Evolutionary conservation across 371 early-diverging fungal genomes (phyloP), one percentile per base, ranked within the genome.

Genomic region (Mortierella sp.): DNA sequence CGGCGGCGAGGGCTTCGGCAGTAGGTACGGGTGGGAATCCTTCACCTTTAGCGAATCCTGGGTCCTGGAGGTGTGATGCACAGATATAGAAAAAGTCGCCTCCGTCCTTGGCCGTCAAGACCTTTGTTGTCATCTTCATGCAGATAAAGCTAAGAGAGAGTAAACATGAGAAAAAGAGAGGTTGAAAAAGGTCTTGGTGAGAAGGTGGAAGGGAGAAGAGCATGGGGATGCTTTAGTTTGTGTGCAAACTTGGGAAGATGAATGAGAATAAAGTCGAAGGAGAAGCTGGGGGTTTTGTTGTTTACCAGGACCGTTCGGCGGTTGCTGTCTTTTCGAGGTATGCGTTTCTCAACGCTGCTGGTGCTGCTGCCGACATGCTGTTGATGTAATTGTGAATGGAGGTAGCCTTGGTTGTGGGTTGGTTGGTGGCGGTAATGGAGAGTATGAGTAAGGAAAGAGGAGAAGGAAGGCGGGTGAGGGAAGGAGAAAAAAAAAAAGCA

Each of bases 31-130:
- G 77, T 19, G 82, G 86, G 42, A 70, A 80, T 19, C 86, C 86
- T 54, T 85, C 86, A 11, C 86, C 86, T 28, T 79, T 79, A 73
- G 86, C 86, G 26, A 85, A 85, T 14, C 86, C 86, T 54, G 86
- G 77, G 65, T 85, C 86, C 26, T 45, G 68, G 3, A 85, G 73
- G 26, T 85, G 86, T 3, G 86, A 82, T 24, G 82, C 45, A 55
- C 93, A 93, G 45, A 88, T 77, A 54, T 90, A 91, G 75, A 93
- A 93, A 92, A 92, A 93, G 79, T 93, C 93, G 47, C 82, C 80
- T 50, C 91, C 91, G 54, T 92, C 91, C 14, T 92, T 91, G 52
- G 89, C 90, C 9, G 91, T 91, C 74, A 93, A 68, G 24, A 93
- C 93, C 13, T 89, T 92, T 10, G 83, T 79, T 1, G 92, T 90